These are phyloP conservation scores for Cutaneotrichosporon cutaneum DNA, from an alignment of 1,284 basidiomycete genomes.

Conservation along the genomic window DNA sequence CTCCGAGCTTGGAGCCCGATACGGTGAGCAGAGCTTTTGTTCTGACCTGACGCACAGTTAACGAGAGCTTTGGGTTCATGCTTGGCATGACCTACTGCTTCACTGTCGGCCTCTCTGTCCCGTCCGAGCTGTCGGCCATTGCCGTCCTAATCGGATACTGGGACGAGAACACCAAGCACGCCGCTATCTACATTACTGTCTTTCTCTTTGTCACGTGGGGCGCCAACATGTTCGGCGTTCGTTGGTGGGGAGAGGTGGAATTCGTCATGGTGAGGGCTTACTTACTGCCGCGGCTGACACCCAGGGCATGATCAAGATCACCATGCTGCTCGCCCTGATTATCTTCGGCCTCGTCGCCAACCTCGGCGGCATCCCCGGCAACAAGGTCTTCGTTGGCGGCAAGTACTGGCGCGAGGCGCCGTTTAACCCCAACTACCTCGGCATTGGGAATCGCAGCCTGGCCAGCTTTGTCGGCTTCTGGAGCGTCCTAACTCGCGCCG, in stretches of 20 bases:
- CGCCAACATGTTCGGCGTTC: slow-evolving; percentile 21
- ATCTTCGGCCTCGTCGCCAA: slow-evolving; percentile 67
- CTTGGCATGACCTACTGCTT: slow-evolving; percentile 59
- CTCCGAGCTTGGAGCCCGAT: slow-evolving; percentile 26
- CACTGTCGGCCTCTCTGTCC: slow-evolving; percentile 55
- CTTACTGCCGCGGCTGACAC: neutral
- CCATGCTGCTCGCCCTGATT: slow-evolving; percentile 59
- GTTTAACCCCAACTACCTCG: slow-evolving; percentile 44
- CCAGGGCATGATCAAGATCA: slow-evolving; percentile 61
- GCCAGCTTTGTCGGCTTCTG: slow-evolving; percentile 63
- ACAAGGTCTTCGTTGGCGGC: slow-evolving; percentile 52
- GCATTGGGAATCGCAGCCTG: slow-evolving; percentile 15
- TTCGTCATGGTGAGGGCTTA: slow-evolving; percentile 54
- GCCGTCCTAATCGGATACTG: slow-evolving; percentile 73
- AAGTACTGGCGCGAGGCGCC: slow-evolving; percentile 64
- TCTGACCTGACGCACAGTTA: slow-evolving; percentile 48
- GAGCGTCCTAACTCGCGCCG: slow-evolving; percentile 56
- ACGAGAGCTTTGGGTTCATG: neutral
- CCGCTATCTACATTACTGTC: slow-evolving; percentile 20
- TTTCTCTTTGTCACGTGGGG: slow-evolving; percentile 17
- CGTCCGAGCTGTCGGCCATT: slow-evolving; percentile 72
- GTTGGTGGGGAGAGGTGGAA: slow-evolving; percentile 47
- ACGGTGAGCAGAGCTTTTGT: neutral
- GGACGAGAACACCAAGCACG: slow-evolving; percentile 56
- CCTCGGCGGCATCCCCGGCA: slow-evolving; percentile 66